Percentiles rank a stretch among this genome's conserved stretches.
phyloP scores from a whole-genome alignment of 23 red algal genomes.

The Cyanidioschyzon merolae region DNA sequence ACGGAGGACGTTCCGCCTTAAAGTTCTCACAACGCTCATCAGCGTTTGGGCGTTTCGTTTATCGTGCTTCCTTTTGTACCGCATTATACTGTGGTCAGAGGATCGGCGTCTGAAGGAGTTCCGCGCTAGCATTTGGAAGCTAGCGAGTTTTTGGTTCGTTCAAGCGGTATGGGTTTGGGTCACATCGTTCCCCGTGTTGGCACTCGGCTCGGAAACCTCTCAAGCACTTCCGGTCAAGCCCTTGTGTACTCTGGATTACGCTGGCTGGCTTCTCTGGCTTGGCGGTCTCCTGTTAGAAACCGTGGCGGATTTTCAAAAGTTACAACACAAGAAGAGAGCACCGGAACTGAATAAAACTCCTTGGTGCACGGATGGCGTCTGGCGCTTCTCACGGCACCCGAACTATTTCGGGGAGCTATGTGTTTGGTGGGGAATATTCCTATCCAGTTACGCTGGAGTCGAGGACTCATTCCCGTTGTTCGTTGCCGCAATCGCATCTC shows the following conservation, averaged over 20 bases:
- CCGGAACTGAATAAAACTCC: background rate
- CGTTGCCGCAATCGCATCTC: conserved; percentile 46
- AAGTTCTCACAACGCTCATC: conserved; percentile 42
- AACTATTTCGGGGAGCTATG: conserved; percentile 96
- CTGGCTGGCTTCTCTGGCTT: conserved; percentile 58
- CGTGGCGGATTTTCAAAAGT: conserved; percentile 82
- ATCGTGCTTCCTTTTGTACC: conserved; percentile 52
- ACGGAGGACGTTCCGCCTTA: conserved; percentile 39
- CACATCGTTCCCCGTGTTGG: conserved; percentile 56
- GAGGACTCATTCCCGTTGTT: conserved; percentile 15
- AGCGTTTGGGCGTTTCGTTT: conserved; percentile 65
- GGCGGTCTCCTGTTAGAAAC: conserved; percentile 56
- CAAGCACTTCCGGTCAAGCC: conserved; percentile 2
- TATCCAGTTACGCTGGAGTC: conserved; percentile 24
- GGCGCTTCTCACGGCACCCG: conserved; percentile 78
- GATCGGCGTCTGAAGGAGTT: conserved; percentile 74
- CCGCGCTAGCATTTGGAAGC: conserved; percentile 36
- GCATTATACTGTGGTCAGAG: conserved; percentile 80
- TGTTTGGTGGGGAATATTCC: conserved; percentile 74
- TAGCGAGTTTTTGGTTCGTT: conserved; percentile 68
- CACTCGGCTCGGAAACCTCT: conserved; percentile 30
- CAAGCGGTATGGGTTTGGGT: conserved; percentile 83
- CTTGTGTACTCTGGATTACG: conserved; percentile 47
- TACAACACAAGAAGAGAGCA: conserved; percentile 32
- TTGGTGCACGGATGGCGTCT: conserved; percentile 66